phyloP scores from a whole-genome alignment of 768 basidiomycete genomes.

The Macrolepiota fuliginosa region DNA sequence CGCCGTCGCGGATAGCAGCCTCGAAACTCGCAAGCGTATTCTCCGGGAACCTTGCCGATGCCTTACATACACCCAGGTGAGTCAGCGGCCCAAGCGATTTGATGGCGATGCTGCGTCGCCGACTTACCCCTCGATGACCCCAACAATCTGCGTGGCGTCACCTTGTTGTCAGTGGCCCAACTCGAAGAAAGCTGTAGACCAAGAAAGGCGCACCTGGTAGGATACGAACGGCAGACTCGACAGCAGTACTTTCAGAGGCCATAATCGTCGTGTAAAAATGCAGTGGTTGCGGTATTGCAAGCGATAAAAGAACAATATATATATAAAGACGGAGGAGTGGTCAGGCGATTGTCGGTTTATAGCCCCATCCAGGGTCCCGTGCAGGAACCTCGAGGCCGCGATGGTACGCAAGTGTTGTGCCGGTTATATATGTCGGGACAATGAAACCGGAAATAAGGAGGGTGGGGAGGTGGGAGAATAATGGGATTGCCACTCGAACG shows the following conservation, averaged over 20 bases:
- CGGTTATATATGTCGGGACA: neutral
- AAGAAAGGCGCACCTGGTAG: slow-evolving; percentile 27
- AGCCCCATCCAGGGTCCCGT: neutral
- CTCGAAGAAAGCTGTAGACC: neutral
- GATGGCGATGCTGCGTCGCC: neutral
- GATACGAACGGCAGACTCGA: neutral
- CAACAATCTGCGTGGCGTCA: slow-evolving; percentile 61
- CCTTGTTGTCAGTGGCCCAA: neutral
- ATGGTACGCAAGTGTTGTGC: neutral
- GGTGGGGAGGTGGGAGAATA: neutral
- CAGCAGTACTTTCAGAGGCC: neutral
- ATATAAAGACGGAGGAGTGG: neutral
- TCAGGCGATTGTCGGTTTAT: neutral
- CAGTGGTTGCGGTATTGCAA: neutral
- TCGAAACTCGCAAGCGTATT: slow-evolving; percentile 96
- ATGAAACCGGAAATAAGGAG: neutral
- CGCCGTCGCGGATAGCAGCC: slow-evolving; percentile 91
- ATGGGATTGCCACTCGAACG: too few relatives aligned
- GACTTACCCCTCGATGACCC: slow-evolving; percentile 47
- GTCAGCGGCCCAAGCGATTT: neutral
- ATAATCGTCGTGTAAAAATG: neutral
- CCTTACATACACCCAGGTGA: slow-evolving; percentile 43
- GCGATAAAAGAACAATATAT: neutral
- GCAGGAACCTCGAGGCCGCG: neutral
- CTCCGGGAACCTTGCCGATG: slow-evolving; percentile 86